Base-by-base conservation (phyloP, 2,329 filamentous ascomycete species). In the Zarea fungicola region DNA sequence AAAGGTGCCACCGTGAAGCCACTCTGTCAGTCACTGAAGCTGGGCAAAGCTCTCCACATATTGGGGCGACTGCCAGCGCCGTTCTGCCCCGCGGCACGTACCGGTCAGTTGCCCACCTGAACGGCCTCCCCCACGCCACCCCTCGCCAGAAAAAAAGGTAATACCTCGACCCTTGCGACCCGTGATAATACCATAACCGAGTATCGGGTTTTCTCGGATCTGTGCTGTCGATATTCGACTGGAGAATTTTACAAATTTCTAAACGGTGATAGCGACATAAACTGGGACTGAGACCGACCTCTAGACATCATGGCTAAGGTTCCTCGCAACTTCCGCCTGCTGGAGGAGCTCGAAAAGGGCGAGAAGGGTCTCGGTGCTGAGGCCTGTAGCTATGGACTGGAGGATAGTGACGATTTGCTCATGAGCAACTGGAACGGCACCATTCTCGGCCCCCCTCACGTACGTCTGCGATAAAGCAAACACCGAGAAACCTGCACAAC, bases 401-500 rank as follows among this genome's bases (percentile, higher is more conserved):
- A 92, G 56, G 90, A 97, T 67, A 85, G 88, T 41, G 91, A 96
- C 64, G 93, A 99, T 63, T 80, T 96, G 56, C 81, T 93, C 69
- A 96, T 99, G 91, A 92, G 87, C 55, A 90, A 96, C 76, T 99
- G 93, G 93, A 96, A 95, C 63, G 93, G 92, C 62, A 99, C 93
- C 14, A 97, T 99, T 57, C 83, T 96, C 42, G 93, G 93, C 1
- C 93, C 93, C 58, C 92, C 93, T 66, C 91, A 97, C 69, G 93
- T 96, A 77, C 63, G 87, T 73, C 28, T 40, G n/a, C n/a, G n/a
- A n/a, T n/a, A n/a, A n/a, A n/a, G n/a, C n/a, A n/a, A n/a, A n/a
- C n/a, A n/a, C n/a, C n/a, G n/a, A n/a, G n/a, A n/a, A n/a, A n/a
- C n/a, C n/a, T n/a, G n/a, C n/a, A n/a, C n/a, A n/a, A n/a, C n/a